Base-by-base conservation (phyloP, 345 rosid species). In the Streptanthus diversifolius region DNA sequence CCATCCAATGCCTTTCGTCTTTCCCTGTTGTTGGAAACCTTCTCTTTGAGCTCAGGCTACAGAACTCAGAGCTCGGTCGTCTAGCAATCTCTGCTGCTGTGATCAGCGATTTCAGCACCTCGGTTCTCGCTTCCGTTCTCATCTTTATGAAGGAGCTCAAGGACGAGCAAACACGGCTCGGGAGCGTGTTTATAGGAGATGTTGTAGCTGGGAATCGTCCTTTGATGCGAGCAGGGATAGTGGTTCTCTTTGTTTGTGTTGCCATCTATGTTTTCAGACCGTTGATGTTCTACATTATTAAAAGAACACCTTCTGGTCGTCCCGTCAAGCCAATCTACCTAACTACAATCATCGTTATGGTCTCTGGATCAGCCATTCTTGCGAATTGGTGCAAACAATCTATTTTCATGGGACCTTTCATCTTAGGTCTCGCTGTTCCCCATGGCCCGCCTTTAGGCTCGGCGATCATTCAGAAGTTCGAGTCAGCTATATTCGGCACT, bases 401-500 rank as follows among this genome's bases (percentile, higher is more conserved):
- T 68, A 39, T 78, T 1, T 35, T 82, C 7, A 55, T 81, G 27
- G 89, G 87, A 44, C 81, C 84, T 22, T 76, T 77, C 35, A 48
- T 80, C 8, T 51, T 83, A 10, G 87, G 89, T 18, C 43, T 83
- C 1, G 81, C 75, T 2, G 81, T 85, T 5, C 89, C 89, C 0
- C 81, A 80, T 15, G 89, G 89, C 0, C 89, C 89, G 0, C 89
- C 87, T 1, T 15, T 85, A 43, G 87, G 89, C n/a, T 73, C 87
- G 1, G 83, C 81, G 0, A 47, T 85, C 32, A 3, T 68, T 21
- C 35, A 83, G 37, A 85, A 78, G 80, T 73, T 83, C 12, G 85
- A 85, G 66, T 44, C 77, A 13, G 72, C 79, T 24, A 63, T 75
- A 58, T 60, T 75, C 4, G 79, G 80, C 0, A 52, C 70, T 24